Base-by-base conservation (phyloP, 139 green algal genomes). In the Chlorella sp. region DNA sequence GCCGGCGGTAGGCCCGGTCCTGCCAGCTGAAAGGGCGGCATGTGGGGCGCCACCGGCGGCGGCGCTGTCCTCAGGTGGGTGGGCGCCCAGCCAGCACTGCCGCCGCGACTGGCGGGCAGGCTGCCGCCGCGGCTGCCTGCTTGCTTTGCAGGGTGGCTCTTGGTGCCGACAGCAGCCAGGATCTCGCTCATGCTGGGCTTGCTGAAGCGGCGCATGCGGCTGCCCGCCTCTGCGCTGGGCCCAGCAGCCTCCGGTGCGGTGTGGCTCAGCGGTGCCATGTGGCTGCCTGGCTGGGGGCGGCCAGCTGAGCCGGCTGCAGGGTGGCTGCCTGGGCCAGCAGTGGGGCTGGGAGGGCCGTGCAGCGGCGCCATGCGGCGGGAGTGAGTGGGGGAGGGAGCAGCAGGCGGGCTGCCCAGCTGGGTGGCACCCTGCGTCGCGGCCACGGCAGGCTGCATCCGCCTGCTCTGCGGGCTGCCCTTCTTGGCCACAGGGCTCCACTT, bases 171-270 rank as follows among this genome's bases (percentile, higher is more conserved):
- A 26, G 70, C 39, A 56, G 39, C 36, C 39, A 78, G 39, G 70
- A 78, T 78, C 26, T 78, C 70, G 15, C 34, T 56, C 70, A 78
- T 78, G 70, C 70, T 78, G 70, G 70, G 70, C 70, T 78, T 78
- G 70, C 70, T 78, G 70, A 78, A 41, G 20, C 70, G 70, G 39
- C 70, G 70, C 38, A 17, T 36, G 39, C 70, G 41, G 39, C 32
- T 41, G 13, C 25, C 39, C 0, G 70, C 11, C 51, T 60, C 51
- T 23, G 51, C 12, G 51, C 51, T 60, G 51, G 15, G 2, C 1
- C 38, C 70, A 7, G 70, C 70, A 21, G 51, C 65, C 65, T 72
- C 30, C 32, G 32, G 65, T 41, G 38, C 38, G 18, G 39, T 30
- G 25, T 44, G 72, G 44, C 36, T 64, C 25, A 64, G 72, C 11